These are phyloP conservation scores for Kappamyces sp. DNA, from an alignment of 192 early-diverging fungal species.

Conservation along the genomic window DNA sequence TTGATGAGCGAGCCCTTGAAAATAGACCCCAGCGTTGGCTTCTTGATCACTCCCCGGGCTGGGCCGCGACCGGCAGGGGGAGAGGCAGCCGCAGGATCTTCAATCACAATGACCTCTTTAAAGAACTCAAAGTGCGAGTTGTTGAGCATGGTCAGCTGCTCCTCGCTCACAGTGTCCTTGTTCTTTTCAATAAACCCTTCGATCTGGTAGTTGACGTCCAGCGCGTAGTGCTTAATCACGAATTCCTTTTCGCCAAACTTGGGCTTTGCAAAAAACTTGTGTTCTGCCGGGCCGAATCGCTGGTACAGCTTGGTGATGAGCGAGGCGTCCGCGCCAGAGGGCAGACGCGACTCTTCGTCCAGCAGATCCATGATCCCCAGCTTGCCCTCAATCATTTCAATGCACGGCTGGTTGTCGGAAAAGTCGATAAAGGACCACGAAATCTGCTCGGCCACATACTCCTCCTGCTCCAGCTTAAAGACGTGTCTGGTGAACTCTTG, in stretches of 20 bases:
- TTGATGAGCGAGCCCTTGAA: slow-evolving; percentile 90
- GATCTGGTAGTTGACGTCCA: slow-evolving; percentile 88
- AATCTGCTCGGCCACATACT: slow-evolving; percentile 93
- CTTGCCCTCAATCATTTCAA: slow-evolving; percentile 95
- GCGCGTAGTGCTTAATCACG: slow-evolving; percentile 92
- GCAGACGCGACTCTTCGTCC: slow-evolving; percentile 87
- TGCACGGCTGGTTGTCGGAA: slow-evolving; percentile 97
- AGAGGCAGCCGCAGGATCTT: slow-evolving; percentile 32
- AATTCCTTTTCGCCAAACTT: slow-evolving; percentile 83
- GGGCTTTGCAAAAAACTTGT: slow-evolving; percentile 83
- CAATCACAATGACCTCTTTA: slow-evolving; percentile 67
- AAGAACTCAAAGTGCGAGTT: slow-evolving; percentile 74
- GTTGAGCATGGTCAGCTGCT: slow-evolving; percentile 75
- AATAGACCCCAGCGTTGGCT: slow-evolving; percentile 91
- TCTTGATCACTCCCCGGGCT: slow-evolving; percentile 49
- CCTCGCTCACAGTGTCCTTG: slow-evolving; percentile 94
- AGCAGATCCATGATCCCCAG: slow-evolving; percentile 91
- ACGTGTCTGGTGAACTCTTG: slow-evolving; percentile 99
- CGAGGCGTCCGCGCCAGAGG: slow-evolving; percentile 77
- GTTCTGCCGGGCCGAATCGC: slow-evolving; percentile 61
- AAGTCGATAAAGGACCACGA: slow-evolving; percentile 99
- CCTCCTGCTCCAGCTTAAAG: slow-evolving; percentile 98
- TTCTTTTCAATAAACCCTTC: slow-evolving; percentile 98
- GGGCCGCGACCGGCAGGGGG: slow-evolving; percentile 29
- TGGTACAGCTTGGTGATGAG: slow-evolving; percentile 88